These are phyloP conservation scores for Orbilia brochopaga DNA, from an alignment of 2,329 filamentous ascomycete species.

Conservation along the genomic window DNA sequence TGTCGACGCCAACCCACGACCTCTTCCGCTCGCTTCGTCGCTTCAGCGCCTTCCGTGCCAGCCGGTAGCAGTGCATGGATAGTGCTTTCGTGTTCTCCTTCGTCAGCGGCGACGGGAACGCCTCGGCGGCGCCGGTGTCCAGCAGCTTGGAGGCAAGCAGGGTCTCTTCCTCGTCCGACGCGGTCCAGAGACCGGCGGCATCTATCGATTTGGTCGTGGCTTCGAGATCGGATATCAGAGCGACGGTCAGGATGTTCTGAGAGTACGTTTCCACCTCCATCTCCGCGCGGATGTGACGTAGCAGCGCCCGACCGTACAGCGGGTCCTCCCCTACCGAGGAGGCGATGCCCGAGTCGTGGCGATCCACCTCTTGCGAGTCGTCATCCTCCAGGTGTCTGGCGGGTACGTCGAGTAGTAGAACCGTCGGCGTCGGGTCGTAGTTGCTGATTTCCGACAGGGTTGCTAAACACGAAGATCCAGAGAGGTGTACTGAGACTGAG, in stretches of 20 bases:
- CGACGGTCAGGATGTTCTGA: slow-evolving; percentile 56
- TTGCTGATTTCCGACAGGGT: slow-evolving; percentile 64
- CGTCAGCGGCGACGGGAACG: slow-evolving; percentile 79
- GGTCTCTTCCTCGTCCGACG: slow-evolving; percentile 57
- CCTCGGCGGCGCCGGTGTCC: slow-evolving; percentile 84
- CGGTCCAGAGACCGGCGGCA: slow-evolving; percentile 50
- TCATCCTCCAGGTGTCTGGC: slow-evolving; percentile 52
- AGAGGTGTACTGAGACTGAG: slow-evolving; percentile 62
- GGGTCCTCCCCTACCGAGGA: slow-evolving; percentile 52
- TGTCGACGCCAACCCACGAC: slow-evolving; percentile 88
- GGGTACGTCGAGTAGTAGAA: slow-evolving; percentile 65
- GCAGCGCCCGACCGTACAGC: slow-evolving; percentile 54
- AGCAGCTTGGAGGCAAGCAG: slow-evolving; percentile 73
- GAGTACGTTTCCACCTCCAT: slow-evolving; percentile 53
- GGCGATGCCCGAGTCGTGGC: slow-evolving; percentile 55
- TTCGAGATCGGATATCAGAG: slow-evolving; percentile 56
- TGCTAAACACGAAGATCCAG: slow-evolving; percentile 63
- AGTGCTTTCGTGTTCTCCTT: slow-evolving; percentile 75
- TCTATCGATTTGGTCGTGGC: slow-evolving; percentile 56
- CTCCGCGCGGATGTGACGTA: slow-evolving; percentile 54
- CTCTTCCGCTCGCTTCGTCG: slow-evolving; percentile 76
- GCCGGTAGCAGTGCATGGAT: slow-evolving; percentile 81
- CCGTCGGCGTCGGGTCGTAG: slow-evolving; percentile 63
- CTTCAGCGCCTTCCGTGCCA: slow-evolving; percentile 71
- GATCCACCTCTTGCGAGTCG: slow-evolving; percentile 51